Evolutionary conservation across 495 filamentous ascomycete species (phyloP), one percentile per base, ranked within the genome.

Genomic region (Viridothelium virens): DNA sequence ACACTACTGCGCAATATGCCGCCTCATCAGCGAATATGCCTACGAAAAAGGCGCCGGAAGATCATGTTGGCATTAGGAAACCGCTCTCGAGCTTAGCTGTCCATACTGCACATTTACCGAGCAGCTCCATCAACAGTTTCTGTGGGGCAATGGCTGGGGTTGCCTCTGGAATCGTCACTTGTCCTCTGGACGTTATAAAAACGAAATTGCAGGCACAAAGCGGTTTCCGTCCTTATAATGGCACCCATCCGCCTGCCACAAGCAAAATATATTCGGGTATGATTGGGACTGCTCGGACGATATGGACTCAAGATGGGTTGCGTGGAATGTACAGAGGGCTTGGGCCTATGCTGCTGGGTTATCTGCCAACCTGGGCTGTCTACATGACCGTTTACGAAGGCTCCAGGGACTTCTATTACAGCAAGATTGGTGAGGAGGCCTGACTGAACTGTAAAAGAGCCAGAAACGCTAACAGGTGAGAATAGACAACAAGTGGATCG

Each of bases 131-230:
- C 39, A 80, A 85, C 72, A 82, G 90, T 56, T 80, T 97, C 50
- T 86, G 91, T 46, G 94, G 94, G 56, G 95, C 91, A 10, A 81
- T 87, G 46, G 93, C 92, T 62, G 94, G 94, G 64, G 88, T 96
- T 68, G 89, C 89, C 4, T 96, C 92, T 3, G 94, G 94, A 7
- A 84, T 97, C 48, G 91, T 97, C 69, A 97, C 94, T 53, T 99
- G 94, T 74, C 94, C 94, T 25, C 85, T 99, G 64, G 94, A 99
- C 81, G 94, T 99, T 63, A 97, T 99, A 73, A 99, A 99, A 79
- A 99, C 94, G 56, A 97, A 96, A 75, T 77, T 99, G 63, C 94
- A 99, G 76, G 95, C 93, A 39, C 95, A 97, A 74, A 92, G 92
- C 65, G 90, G 89, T 3, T 87, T 92, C 82, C 76, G 74, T 71